Percentiles rank a stretch among this genome's conserved stretches.
Evolutionary conservation across 2,329 filamentous ascomycete species (phyloP).

Genomic region (Eutypella sp.): DNA sequence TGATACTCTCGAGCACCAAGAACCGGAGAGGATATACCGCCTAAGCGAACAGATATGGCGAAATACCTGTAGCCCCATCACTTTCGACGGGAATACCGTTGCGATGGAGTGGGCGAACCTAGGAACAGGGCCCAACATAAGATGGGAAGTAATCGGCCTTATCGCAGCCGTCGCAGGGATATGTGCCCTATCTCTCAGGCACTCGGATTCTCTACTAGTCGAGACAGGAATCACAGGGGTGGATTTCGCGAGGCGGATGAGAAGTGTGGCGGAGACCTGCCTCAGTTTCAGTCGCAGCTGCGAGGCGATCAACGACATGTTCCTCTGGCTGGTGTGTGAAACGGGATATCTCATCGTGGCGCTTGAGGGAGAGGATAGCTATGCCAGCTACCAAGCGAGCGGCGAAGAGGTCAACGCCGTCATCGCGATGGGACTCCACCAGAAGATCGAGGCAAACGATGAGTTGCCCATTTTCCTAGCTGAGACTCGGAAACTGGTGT

Average conservation of each 20-base stretch:
- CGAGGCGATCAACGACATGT: slow-evolving; percentile 26
- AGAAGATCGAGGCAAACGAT: slow-evolving; percentile 22
- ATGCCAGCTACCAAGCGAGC: slow-evolving; percentile 23
- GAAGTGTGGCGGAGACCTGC: slow-evolving; percentile 22
- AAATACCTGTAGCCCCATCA: slow-evolving; percentile 26
- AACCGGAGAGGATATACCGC: slow-evolving; percentile 26
- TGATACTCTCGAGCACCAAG: slow-evolving; percentile 23
- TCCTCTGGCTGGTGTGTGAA: slow-evolving; percentile 27
- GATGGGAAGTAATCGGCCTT: slow-evolving; percentile 31
- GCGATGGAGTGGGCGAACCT: slow-evolving; percentile 22
- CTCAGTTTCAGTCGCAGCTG: slow-evolving; percentile 29
- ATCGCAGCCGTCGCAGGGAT: slow-evolving; percentile 25
- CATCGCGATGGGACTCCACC: slow-evolving; percentile 29
- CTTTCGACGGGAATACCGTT: slow-evolving; percentile 22
- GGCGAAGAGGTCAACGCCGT: slow-evolving; percentile 25
- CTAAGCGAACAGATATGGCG: slow-evolving; percentile 29
- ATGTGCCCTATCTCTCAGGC: slow-evolving; percentile 20
- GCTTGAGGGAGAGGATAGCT: slow-evolving; percentile 25
- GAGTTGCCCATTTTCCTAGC: slow-evolving; percentile 27
- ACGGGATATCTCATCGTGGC: slow-evolving; percentile 15
- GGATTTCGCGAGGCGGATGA: slow-evolving; percentile 24
- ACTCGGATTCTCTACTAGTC: slow-evolving; percentile 21
- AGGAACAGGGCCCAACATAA: slow-evolving; percentile 24
- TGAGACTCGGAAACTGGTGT: slow-evolving; percentile 23
- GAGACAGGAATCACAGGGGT: slow-evolving; percentile 22